A percentile compares a stretch with the other conserved stretches of the same genome.
Evolutionary conservation across 1,284 basidiomycete species (phyloP).

Genomic region (Phaffia rhodozyma): DNA sequence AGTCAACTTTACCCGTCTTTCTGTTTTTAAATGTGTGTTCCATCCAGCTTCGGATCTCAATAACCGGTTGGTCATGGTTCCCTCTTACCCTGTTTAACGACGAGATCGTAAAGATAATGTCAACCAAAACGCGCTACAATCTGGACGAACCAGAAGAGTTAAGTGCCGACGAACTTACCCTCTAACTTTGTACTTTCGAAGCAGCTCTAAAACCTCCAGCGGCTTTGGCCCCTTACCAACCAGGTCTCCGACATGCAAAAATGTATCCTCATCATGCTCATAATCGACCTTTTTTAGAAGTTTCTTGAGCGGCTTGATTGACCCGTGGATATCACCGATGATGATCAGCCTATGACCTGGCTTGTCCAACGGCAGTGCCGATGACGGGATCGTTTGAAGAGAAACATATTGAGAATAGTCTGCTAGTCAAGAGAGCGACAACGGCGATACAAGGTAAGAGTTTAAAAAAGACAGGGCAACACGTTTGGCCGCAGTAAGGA

Average conservation of each 20-base stretch:
- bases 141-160: too few relatives aligned
- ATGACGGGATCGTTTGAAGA: constrained; percentile 26
- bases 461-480: background rate
- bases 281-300: constrained; percentile 53
- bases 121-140: too few relatives aligned
- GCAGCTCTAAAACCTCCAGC: constrained; percentile 50
- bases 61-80: constrained; percentile 73
- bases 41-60: constrained; percentile 77
- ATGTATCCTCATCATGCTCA: constrained; percentile 46
- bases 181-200: constrained; percentile 48
- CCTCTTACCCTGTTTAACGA: constrained; percentile 55
- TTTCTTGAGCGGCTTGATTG: constrained; percentile 53
- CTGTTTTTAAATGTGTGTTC: constrained; percentile 24
- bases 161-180: background rate
- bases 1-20: background rate
- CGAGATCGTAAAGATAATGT: too few relatives aligned
- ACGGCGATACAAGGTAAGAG: too few relatives aligned
- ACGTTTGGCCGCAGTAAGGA: background rate
- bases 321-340: constrained; percentile 77
- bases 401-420: constrained; percentile 32
- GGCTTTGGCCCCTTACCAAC: constrained; percentile 58
- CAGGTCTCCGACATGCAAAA: constrained; percentile 72
- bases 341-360: constrained; percentile 46
- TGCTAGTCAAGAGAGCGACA: constrained; percentile 3
- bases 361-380: constrained; percentile 22